These are phyloP conservation scores for Malassezia obtusa DNA, from an alignment of 1,284 basidiomycete genomes.

Conservation along the genomic window DNA sequence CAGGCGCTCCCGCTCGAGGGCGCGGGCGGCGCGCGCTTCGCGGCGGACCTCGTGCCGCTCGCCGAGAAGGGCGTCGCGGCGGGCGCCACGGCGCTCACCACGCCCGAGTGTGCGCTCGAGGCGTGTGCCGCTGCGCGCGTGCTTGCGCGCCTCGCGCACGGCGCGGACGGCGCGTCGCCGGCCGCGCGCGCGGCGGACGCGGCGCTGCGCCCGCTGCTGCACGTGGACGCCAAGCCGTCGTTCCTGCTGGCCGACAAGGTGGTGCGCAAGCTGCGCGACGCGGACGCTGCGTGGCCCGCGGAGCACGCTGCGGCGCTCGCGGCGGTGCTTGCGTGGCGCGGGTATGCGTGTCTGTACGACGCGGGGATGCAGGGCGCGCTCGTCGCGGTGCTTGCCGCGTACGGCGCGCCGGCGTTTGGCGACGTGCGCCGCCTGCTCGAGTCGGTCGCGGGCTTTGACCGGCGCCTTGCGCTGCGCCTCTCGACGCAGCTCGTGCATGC, in stretches of 20 bases:
- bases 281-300: neutral
- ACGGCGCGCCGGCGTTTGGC: neutral
- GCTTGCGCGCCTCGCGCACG: slow-evolving; percentile 1
- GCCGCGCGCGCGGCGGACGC: neutral
- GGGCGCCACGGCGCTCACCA: slow-evolving; percentile 30
- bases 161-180: slow-evolving; percentile 1
- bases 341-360: slow-evolving; percentile 16
- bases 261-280: slow-evolving; percentile 29
- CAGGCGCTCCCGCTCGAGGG: neutral
- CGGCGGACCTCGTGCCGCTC: slow-evolving; percentile 13
- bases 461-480: slow-evolving; percentile 4
- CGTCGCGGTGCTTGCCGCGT: neutral
- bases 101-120: slow-evolving; percentile 33
- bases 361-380: slow-evolving; percentile 19
- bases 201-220: slow-evolving; percentile 15
- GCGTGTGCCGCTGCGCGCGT: slow-evolving; percentile 15
- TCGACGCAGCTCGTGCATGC: neutral
- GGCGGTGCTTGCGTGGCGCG: slow-evolving; percentile 17
- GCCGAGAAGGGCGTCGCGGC: slow-evolving; percentile 5
- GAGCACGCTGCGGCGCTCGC: neutral
- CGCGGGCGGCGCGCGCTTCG: slow-evolving; percentile 20
- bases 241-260: slow-evolving; percentile 44
- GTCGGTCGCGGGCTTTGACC: neutral
- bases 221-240: slow-evolving; percentile 32
- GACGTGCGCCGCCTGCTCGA: neutral